These are phyloP conservation scores for Terana coerulea DNA, from an alignment of 768 basidiomycete genomes.

Conservation along the genomic window DNA sequence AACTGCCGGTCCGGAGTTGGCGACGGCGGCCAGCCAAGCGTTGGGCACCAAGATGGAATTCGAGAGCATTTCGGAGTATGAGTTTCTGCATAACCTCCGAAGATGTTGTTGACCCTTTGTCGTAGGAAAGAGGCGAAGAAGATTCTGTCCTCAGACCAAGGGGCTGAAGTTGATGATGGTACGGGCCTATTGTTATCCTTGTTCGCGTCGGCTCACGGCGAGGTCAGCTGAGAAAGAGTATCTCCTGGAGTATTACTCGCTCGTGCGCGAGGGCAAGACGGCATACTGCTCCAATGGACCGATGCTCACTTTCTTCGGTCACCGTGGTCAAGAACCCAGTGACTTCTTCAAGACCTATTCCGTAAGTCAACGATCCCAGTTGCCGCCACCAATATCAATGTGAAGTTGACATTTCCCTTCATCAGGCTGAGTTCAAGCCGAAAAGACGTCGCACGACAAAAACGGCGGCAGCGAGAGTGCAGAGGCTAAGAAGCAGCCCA, in stretches of 20 bases:
- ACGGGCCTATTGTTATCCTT: background rate
- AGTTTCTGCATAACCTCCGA: background rate
- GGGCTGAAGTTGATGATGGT: slow-evolving; percentile 21
- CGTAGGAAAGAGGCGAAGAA: slow-evolving; percentile 16
- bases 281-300: slow-evolving; percentile 22
- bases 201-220: background rate
- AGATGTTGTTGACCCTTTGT: background rate
- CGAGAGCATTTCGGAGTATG: slow-evolving; percentile 22
- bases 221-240: slow-evolving; percentile 27
- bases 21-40: slow-evolving; percentile 21
- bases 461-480: background rate
- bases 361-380: slow-evolving; percentile 2
- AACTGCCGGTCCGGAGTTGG: slow-evolving; percentile 23
- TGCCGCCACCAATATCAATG: background rate
- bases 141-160: slow-evolving; percentile 19
- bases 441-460: slow-evolving; percentile 15
- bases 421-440: slow-evolving; percentile 19
- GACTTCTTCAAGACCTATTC: slow-evolving; percentile 21
- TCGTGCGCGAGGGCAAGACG: slow-evolving; percentile 31
- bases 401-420: background rate
- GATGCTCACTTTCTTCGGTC: slow-evolving; percentile 21
- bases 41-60: slow-evolving; percentile 23
- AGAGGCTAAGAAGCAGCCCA: background rate
- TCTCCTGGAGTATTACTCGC: slow-evolving; percentile 29
- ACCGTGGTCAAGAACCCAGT: slow-evolving; percentile 13